Conservation (phyloP, 345 rosid species). For the Arabis hirsuta region DNA sequence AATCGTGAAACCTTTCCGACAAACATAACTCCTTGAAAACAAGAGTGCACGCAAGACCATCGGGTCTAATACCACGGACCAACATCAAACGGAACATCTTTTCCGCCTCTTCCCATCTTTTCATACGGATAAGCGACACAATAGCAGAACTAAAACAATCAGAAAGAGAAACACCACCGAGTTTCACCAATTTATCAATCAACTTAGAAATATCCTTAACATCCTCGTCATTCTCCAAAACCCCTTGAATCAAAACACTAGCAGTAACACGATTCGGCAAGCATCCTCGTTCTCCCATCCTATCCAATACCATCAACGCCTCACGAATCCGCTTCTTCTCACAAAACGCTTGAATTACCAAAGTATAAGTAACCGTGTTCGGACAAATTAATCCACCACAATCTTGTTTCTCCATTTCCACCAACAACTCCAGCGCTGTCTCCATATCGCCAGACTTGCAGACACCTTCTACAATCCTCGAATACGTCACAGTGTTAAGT, state of each 20-base stretch:
- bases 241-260: slow-evolving; percentile 63
- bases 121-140: slow-evolving; percentile 54
- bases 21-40: slow-evolving; percentile 67
- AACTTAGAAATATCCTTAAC: slow-evolving; percentile 60
- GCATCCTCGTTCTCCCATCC: slow-evolving; percentile 68
- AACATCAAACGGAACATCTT: slow-evolving; percentile 57
- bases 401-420: slow-evolving; percentile 72
- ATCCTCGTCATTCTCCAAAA: slow-evolving; percentile 53
- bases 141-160: slow-evolving; percentile 72
- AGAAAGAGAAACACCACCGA: slow-evolving; percentile 59
- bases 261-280: slow-evolving; percentile 74
- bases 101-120: slow-evolving; percentile 64
- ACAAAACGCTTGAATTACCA: slow-evolving; percentile 65
- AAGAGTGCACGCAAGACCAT: slow-evolving; percentile 68
- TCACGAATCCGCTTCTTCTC: slow-evolving; percentile 55
- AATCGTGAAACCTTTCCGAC: slow-evolving; percentile 57
- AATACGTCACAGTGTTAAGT: slow-evolving; percentile 66
- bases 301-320: slow-evolving; percentile 68
- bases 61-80: slow-evolving; percentile 60
- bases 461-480: slow-evolving; percentile 71
- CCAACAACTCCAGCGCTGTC: slow-evolving; percentile 61
- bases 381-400: slow-evolving; percentile 54
- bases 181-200: slow-evolving; percentile 57
- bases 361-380: slow-evolving; percentile 69
- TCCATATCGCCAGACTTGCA: slow-evolving; percentile 60